Evolutionary conservation across 2,329 filamentous ascomycete species (phyloP).

Genomic region (Penicillium hordei): DNA sequence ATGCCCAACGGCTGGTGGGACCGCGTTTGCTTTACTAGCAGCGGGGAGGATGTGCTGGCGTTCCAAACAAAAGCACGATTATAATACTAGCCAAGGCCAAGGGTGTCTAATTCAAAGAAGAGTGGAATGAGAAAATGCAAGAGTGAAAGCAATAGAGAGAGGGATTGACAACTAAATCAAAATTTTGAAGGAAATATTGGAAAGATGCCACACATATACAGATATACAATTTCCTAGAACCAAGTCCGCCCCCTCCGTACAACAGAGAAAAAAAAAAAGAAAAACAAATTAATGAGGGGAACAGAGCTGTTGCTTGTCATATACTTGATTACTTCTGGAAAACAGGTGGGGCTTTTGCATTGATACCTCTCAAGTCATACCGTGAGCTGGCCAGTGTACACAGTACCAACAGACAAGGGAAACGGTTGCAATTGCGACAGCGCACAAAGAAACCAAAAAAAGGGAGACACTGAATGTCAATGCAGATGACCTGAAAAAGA

Average conservation of each 20-base stretch:
- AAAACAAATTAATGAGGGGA: constrained; percentile 13
- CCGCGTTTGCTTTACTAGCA: background rate
- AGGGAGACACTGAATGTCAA: constrained; percentile 2
- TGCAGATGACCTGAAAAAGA: constrained; percentile 17
- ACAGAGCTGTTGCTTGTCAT: constrained; percentile 15
- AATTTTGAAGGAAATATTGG: background rate
- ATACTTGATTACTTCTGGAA: constrained; percentile 20
- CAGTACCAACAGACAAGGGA: background rate
- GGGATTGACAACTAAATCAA: background rate
- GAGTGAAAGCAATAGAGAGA: background rate
- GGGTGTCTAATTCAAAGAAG: background rate
- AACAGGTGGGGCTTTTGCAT: constrained; percentile 34
- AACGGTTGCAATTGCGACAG: constrained; percentile 20
- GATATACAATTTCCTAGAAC: constrained; percentile 16
- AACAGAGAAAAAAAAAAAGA: constrained; percentile 10
- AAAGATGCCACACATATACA: constrained; percentile 18
- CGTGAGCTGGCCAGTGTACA: constrained; percentile 17
- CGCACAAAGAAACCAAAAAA: constrained; percentile 11
- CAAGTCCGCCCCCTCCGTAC: constrained; percentile 10
- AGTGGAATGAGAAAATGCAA: background rate
- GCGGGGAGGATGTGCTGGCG: background rate
- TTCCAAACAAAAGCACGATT: background rate
- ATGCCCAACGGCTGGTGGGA: constrained; percentile 19
- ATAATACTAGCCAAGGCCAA: background rate
- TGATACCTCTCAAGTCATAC: constrained; percentile 16